A percentile compares a stretch with the other conserved stretches of the same genome.
Evolutionary conservation across 116 monocot species (phyloP).

Genomic region (Posidonia oceanica): DNA sequence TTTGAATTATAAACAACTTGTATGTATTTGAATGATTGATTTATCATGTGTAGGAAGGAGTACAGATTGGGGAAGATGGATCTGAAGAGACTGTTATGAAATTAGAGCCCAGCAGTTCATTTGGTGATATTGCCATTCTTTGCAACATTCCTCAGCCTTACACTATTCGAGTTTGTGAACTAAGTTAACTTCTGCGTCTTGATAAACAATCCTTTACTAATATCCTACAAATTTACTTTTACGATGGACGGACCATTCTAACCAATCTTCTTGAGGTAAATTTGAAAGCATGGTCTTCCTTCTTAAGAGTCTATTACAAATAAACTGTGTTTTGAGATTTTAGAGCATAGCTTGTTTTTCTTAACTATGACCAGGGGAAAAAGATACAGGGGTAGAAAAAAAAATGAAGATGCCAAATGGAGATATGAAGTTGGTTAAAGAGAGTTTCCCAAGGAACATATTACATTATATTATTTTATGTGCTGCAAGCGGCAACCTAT

Average conservation of each 20-base stretch:
- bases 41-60: constrained; percentile 46
- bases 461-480: too few species aligned
- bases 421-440: too few species aligned
- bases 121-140: constrained; percentile 88
- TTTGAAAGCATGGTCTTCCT: background rate
- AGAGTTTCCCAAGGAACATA: too few species aligned
- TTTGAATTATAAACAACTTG: background rate
- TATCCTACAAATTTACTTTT: constrained; percentile 78
- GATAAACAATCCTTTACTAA: constrained; percentile 76
- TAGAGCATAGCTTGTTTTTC: too few species aligned
- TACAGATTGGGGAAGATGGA: constrained; percentile 62
- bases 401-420: too few species aligned
- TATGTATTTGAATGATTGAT: too few species aligned
- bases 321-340: too few species aligned
- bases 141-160: constrained; percentile 96
- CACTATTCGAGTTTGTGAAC: constrained; percentile 61
- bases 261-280: constrained; percentile 72
- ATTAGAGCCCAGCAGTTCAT: constrained; percentile 48
- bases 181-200: constrained; percentile 59
- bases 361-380: too few species aligned
- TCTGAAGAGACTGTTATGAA: constrained; percentile 40
- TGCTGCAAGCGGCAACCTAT: too few species aligned
- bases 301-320: too few species aligned
- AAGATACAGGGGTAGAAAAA: too few species aligned
- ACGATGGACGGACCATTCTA: constrained; percentile 68